Base-by-base conservation (phyloP, 2,329 filamentous ascomycete genomes). In the Bipolaris bicolor region DNA sequence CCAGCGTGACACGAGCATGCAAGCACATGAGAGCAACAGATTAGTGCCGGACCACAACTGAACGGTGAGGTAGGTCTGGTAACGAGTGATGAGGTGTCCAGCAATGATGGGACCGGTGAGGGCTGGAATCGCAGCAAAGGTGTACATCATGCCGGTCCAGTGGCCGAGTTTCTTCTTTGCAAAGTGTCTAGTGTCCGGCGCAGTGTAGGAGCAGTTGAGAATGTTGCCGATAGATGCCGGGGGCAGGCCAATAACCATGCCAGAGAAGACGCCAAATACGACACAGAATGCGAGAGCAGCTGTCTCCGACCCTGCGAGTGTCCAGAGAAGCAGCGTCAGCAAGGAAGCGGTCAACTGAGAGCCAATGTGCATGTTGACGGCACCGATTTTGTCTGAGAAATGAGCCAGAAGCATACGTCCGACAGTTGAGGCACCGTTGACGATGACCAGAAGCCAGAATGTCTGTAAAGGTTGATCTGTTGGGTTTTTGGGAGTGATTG, bases 61-160 rank as follows among this genome's bases (percentile, higher is more conserved):
- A 3, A 83, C 78, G 1, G 79, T 78, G 46, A 81, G 60, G 61
- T 78, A 82, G 13, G 69, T 76, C 11, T 70, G 58, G 51, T 74
- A 81, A 33, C 69, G 41, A 2, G 73, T 76, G 60, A 82, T 77
- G 39, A 83, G 67, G 57, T 79, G 71, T 9, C 81, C 81, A 16
- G 78, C 78, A 54, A 83, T 78, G 55, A 82, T 68, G 1, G 81
- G 81, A 2, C 81, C 81, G 4, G 75, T 71, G 9, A 83, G 73
- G 1, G 80, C 75, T n/a, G 77, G 78, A 1, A 78, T 64, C 1
- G 79, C 79, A 7, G 80, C 76, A 43, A 72, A 69, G 10, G 76
- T 77, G 71, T 82, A 83, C 81, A 83, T 82, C 80, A 83, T 82
- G 40, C 81, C 81, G 3, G 76, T 79, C 81, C 81, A 83, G 51